Conservation (phyloP, 345 rosid genomes). For the Lumnitzera racemosa region DNA sequence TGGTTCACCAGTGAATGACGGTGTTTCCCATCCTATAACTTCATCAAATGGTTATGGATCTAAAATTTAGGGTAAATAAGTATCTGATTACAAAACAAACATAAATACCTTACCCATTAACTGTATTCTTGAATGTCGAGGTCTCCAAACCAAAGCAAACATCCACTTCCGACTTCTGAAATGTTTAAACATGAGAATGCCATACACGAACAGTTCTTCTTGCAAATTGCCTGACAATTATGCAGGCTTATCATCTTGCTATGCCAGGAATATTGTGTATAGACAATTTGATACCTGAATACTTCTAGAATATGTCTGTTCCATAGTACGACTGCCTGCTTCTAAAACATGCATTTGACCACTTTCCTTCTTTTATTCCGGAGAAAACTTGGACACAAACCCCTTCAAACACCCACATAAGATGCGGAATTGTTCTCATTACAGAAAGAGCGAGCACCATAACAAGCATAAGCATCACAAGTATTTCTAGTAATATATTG, state of each 20-base stretch:
- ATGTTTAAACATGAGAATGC: conserved; percentile 39
- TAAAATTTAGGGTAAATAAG: no score
- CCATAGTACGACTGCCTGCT: conserved; percentile 21
- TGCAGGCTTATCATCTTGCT: conserved; percentile 18
- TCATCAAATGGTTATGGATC: no score
- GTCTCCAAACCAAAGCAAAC: conserved; percentile 9
- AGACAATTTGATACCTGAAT: conserved; percentile 30
- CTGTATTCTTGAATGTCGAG: conserved; percentile 10
- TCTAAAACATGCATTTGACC: conserved; percentile 34
- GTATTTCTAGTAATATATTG: conserved; percentile 24
- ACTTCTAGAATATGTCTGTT: conserved; percentile 25
- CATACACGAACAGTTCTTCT: conserved; percentile 41
- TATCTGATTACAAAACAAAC: conserved; percentile 13
- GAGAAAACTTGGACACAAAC: conserved; percentile 22
- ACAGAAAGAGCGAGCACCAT: conserved; percentile 39
- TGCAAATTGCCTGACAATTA: conserved; percentile 18
- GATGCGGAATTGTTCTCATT: conserved; percentile 18
- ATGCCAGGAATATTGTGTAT: conserved; percentile 22
- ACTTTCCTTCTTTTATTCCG: conserved; percentile 26
- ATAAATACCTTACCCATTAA: conserved; percentile 12
- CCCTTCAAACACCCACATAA: conserved; percentile 39
- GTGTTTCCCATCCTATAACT: no score
- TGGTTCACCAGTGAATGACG: no score
- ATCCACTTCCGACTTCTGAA: conserved; percentile 13
- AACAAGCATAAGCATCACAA: conserved; percentile 29